These are phyloP conservation scores for Colletotrichum orchidophilum DNA, from an alignment of 2,329 filamentous ascomycete genomes.

Conservation along the genomic window DNA sequence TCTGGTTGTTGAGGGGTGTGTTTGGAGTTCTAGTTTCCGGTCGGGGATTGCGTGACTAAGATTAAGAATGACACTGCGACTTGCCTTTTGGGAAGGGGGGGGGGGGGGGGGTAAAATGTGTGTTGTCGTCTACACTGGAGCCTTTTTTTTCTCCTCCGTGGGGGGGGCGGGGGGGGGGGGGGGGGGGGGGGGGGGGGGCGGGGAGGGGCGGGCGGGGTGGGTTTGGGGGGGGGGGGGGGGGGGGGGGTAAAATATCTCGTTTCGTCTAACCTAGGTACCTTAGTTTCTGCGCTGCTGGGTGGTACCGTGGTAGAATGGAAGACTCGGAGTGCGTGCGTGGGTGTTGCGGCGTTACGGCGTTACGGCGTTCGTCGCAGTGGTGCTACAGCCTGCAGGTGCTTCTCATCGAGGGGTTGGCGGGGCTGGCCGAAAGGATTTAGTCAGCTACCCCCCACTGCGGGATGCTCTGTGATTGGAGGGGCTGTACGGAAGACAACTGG, in stretches of 20 bases:
- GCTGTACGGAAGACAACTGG: conserved; percentile 9
- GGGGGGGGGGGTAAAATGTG: conserved; percentile 17
- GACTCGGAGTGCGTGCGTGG: background rate
- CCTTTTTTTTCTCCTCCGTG: no score
- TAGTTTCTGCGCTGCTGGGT: background rate
- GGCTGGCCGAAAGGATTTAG: background rate
- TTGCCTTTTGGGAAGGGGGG: background rate
- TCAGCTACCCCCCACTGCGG: background rate
- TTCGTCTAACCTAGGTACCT: background rate
- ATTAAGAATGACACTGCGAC: conserved; percentile 20
- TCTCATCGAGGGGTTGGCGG: conserved; percentile 31
- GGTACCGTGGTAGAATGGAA: background rate
- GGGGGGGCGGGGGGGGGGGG: no score
- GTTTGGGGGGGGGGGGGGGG: no score
- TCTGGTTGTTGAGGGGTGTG: conserved; percentile 1
- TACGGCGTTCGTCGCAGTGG: background rate
- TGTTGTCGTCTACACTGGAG: conserved; percentile 6
- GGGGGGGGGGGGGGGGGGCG: no score
- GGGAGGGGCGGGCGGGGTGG: no score
- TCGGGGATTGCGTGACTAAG: conserved; percentile 33
- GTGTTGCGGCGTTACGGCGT: background rate
- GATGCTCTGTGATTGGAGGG: conserved; percentile 10
- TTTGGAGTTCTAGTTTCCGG: background rate
- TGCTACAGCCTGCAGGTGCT: background rate
- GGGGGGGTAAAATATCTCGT: conserved; percentile 19